Evolutionary conservation across 2,329 filamentous ascomycete genomes (phyloP).

Genomic region (Clonostachys sp.): DNA sequence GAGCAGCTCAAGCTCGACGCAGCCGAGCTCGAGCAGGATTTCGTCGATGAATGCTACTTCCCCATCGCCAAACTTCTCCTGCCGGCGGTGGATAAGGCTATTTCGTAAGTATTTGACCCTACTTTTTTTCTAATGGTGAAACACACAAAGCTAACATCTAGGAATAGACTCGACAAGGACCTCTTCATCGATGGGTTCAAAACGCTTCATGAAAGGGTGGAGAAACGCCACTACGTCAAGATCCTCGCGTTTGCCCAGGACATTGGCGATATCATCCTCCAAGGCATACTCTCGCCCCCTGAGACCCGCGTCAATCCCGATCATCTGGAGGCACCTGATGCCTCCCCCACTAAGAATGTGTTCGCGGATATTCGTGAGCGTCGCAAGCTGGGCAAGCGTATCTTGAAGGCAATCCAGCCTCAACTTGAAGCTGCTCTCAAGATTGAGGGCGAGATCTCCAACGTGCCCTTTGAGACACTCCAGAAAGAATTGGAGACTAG

Average conservation of each 20-base stretch:
- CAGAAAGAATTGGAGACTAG: conserved; percentile 71
- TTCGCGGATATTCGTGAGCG: conserved; percentile 73
- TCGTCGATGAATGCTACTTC: conserved; percentile 89
- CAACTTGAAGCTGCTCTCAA: conserved; percentile 70
- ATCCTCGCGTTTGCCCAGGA: conserved; percentile 53
- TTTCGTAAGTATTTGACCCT: conserved; percentile 59
- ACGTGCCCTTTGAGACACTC: conserved; percentile 64
- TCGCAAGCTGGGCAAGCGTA: conserved; percentile 81
- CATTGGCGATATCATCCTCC: conserved; percentile 47
- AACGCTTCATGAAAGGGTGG: conserved; percentile 45
- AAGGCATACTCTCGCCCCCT: conserved; percentile 42
- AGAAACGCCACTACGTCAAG: conserved; percentile 52
- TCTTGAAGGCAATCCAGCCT: conserved; percentile 78
- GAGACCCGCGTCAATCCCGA: conserved; percentile 15
- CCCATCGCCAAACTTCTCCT: conserved; percentile 74
- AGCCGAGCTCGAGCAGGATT: conserved; percentile 68
- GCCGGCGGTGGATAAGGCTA: conserved; percentile 75
- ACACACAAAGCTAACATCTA: conserved; percentile 25
- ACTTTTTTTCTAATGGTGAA: background rate
- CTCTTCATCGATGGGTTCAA: conserved; percentile 50
- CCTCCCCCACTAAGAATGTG: conserved; percentile 43
- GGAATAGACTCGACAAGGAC: conserved; percentile 56
- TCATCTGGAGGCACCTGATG: conserved; percentile 30
- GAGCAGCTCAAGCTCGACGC: conserved; percentile 76
- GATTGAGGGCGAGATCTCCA: conserved; percentile 77